These are phyloP conservation scores for Picea sitchensis DNA, from an alignment of 75 land plant species.

Conservation along the genomic window DNA sequence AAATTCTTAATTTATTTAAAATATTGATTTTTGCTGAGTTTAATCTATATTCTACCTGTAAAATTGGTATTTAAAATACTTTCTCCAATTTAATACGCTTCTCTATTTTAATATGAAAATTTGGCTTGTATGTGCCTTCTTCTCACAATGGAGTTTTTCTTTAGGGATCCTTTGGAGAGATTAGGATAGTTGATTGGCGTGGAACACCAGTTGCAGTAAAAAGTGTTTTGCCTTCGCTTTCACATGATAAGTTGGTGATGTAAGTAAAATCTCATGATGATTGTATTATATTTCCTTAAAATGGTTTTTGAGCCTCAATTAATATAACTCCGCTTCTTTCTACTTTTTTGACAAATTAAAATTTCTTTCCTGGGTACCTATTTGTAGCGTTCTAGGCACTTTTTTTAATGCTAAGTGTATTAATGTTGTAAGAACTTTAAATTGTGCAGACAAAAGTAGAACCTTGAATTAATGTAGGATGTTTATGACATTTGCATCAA, in stretches of 20 bases:
- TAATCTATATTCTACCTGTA: not conserved
- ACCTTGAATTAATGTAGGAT: not conserved
- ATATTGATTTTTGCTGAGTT: not conserved
- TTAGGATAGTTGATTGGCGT: slow-evolving; percentile 77
- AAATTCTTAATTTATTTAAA: not conserved
- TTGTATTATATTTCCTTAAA: not conserved
- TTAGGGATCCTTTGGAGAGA: slow-evolving; percentile 98
- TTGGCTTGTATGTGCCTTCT: not conserved
- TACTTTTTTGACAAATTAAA: not conserved
- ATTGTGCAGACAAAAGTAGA: not conserved
- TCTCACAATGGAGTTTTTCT: not conserved
- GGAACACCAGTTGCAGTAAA: slow-evolving; percentile 98
- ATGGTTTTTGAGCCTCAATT: not conserved
- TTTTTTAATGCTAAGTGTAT: not conserved
- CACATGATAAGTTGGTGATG: slow-evolving; percentile 85
- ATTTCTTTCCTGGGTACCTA: not conserved
- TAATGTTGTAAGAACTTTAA: not conserved
- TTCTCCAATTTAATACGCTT: not conserved
- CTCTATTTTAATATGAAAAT: not conserved
- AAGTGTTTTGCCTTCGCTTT: slow-evolving; percentile 89
- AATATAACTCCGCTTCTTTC: not conserved
- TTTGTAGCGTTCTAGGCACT: not conserved
- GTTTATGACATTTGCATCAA: no score
- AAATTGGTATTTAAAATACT: not conserved
- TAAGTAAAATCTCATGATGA: slow-evolving; percentile 29